Conservation (phyloP, 208 protist genomes). For the Trypanosoma caninum region DNA sequence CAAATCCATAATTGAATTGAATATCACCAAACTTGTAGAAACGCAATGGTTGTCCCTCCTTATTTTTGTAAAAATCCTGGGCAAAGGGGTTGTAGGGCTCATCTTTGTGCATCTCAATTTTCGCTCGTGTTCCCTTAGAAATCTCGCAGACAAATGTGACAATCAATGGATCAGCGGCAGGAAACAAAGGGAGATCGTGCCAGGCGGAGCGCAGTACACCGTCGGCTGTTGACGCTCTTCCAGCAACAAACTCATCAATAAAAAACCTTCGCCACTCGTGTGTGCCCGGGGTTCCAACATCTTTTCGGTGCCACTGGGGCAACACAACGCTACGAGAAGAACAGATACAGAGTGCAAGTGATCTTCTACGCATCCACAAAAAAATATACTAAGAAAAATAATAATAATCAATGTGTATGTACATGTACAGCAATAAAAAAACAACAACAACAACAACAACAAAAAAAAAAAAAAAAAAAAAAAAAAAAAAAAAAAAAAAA, state of each 20-base stretch:
- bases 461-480: not conserved
- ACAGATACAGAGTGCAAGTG: not conserved
- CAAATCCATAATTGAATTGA: slow-evolving; percentile 95
- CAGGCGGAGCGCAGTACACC: slow-evolving; percentile 40
- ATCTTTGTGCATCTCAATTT: slow-evolving; percentile 91
- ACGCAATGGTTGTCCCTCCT: slow-evolving; percentile 57
- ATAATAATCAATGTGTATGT: slow-evolving; percentile 3
- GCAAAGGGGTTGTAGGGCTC: slow-evolving; percentile 90
- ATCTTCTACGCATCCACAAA: slow-evolving; percentile 17
- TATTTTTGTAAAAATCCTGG: slow-evolving; percentile 79
- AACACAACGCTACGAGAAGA: slow-evolving; percentile 6
- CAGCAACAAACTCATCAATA: slow-evolving; percentile 2
- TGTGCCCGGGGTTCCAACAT: slow-evolving; percentile 27
- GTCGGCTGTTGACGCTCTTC: not conserved
- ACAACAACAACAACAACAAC: slow-evolving; percentile 2
- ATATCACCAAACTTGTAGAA: slow-evolving; percentile 85
- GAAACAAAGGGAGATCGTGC: slow-evolving; percentile 60
- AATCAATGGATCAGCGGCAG: slow-evolving; percentile 33
- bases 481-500: not conserved
- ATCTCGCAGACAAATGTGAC: slow-evolving; percentile 87
- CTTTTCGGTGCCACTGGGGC: slow-evolving; percentile 14
- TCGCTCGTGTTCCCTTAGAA: slow-evolving; percentile 81
- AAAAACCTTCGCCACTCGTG: slow-evolving; percentile 65
- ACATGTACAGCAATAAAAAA: not conserved
- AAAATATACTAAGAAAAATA: not conserved